These are phyloP conservation scores for Xylariales sp. DNA, from an alignment of 2,329 filamentous ascomycete genomes.

Conservation along the genomic window DNA sequence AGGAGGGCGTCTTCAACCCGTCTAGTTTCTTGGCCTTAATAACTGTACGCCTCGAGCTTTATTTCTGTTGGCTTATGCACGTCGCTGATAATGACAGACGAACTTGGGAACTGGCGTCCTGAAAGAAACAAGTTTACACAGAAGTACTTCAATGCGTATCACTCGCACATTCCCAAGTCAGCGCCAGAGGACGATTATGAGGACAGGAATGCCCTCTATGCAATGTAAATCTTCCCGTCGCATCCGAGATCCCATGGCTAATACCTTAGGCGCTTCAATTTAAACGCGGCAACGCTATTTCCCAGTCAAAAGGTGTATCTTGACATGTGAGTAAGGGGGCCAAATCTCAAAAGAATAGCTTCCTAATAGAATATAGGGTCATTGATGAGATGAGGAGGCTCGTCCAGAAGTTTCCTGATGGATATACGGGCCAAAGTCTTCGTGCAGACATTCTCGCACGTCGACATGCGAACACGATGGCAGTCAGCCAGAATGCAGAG, in stretches of 20 bases:
- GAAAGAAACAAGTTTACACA: slow-evolving; percentile 46
- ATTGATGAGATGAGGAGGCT: slow-evolving; percentile 24
- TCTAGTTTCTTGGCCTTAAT: slow-evolving; percentile 54
- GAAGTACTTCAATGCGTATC: slow-evolving; percentile 46
- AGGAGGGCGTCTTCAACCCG: slow-evolving; percentile 51
- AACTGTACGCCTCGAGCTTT: slow-evolving; percentile 48
- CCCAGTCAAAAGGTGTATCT: slow-evolving; percentile 19
- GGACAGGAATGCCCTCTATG: slow-evolving; percentile 52
- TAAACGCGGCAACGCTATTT: slow-evolving; percentile 21
- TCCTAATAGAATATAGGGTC: slow-evolving; percentile 23
- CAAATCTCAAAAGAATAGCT: slow-evolving; percentile 13
- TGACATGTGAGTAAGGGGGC: slow-evolving; percentile 20
- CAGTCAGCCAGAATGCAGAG: slow-evolving; percentile 20
- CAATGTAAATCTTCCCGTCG: slow-evolving; percentile 20
- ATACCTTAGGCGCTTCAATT: slow-evolving; percentile 27
- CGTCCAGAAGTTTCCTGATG: slow-evolving; percentile 25
- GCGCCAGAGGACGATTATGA: slow-evolving; percentile 52
- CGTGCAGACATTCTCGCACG: slow-evolving; percentile 25
- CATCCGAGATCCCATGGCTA: slow-evolving; percentile 6
- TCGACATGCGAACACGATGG: slow-evolving; percentile 20
- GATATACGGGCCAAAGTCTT: slow-evolving; percentile 26
- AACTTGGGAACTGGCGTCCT: slow-evolving; percentile 49
- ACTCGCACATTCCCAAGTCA: slow-evolving; percentile 44
- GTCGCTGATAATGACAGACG: slow-evolving; percentile 49
- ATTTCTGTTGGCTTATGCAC: slow-evolving; percentile 39